A percentile compares a stretch with the other conserved stretches of the same genome.
Evolutionary conservation across 176 grass and related monocot species (phyloP).

Genomic region (Triticum aestivum): DNA sequence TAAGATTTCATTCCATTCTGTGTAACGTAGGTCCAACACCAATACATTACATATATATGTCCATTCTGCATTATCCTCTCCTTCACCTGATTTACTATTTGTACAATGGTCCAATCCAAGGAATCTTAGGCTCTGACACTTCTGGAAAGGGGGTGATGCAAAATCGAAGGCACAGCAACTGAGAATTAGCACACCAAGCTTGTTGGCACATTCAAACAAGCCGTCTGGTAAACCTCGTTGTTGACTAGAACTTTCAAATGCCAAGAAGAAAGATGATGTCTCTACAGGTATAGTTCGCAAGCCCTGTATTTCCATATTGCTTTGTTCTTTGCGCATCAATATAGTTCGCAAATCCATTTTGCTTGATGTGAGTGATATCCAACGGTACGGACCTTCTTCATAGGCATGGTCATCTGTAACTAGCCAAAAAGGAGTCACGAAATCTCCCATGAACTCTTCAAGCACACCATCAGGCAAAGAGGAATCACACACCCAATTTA

Average conservation of each 20-base stretch:
- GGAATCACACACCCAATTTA: background rate
- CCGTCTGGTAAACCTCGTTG: background rate
- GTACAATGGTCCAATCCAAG: background rate
- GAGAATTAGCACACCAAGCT: background rate
- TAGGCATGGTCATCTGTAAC: too few relatives aligned
- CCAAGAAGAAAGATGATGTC: background rate
- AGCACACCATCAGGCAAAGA: background rate
- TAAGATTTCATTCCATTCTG: background rate
- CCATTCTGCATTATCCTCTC: background rate
- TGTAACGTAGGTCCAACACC: conserved; percentile 7
- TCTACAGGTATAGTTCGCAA: background rate
- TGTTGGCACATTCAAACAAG: background rate
- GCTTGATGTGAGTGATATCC: background rate
- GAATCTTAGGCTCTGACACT: background rate
- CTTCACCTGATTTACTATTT: background rate
- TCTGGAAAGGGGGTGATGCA: conserved; percentile 17
- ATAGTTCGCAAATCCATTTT: background rate
- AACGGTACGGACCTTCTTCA: background rate
- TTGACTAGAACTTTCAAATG: background rate
- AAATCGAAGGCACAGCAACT: background rate
- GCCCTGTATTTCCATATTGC: background rate
- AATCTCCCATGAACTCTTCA: background rate
- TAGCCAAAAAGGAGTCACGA: background rate
- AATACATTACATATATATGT: background rate
- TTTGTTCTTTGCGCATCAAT: too few relatives aligned